Conservation (phyloP, 768 basidiomycete genomes). For the Lyophyllum shimeji region DNA sequence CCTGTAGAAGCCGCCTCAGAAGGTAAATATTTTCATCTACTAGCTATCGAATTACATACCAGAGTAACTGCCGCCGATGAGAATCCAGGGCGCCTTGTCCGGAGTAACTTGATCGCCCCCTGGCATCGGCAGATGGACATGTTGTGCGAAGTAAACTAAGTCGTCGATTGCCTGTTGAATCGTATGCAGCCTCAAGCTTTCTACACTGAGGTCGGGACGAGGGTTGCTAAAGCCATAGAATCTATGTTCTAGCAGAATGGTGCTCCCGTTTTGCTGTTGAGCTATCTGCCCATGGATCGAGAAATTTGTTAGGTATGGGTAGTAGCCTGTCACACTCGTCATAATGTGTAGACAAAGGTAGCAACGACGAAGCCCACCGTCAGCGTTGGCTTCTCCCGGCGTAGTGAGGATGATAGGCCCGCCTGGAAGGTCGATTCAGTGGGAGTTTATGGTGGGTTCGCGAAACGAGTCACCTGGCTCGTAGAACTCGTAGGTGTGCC, state of each 20-base stretch:
- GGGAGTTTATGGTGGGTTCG: not conserved
- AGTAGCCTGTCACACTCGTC: conserved; percentile 32
- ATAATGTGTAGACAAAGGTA: not conserved
- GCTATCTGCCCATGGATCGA: conserved; percentile 65
- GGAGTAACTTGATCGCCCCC: conserved; percentile 61
- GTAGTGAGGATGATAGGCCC: conserved; percentile 66
- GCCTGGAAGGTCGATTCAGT: conserved; percentile 25
- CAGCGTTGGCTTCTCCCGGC: conserved; percentile 64
- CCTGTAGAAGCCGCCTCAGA: not conserved
- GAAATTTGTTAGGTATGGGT: conserved; percentile 58
- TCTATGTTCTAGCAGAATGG: conserved; percentile 68
- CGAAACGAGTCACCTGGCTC: conserved; percentile 37
- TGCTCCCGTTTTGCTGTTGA: conserved; percentile 62
- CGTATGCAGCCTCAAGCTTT: conserved; percentile 59
- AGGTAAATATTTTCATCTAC: not conserved
- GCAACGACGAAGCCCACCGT: conserved; percentile 29
- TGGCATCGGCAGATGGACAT: conserved; percentile 65
- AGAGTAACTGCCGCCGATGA: conserved; percentile 52
- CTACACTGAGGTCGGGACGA: conserved; percentile 52
- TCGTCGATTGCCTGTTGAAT: conserved; percentile 78
- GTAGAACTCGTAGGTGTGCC: conserved; percentile 70
- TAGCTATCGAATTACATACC: conserved; percentile 23
- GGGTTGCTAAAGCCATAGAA: conserved; percentile 81
- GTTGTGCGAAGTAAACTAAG: conserved; percentile 66
- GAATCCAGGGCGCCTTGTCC: conserved; percentile 48